Base-by-base conservation (phyloP, 164 flowering plant genomes). In the Sextonia rubra region DNA sequence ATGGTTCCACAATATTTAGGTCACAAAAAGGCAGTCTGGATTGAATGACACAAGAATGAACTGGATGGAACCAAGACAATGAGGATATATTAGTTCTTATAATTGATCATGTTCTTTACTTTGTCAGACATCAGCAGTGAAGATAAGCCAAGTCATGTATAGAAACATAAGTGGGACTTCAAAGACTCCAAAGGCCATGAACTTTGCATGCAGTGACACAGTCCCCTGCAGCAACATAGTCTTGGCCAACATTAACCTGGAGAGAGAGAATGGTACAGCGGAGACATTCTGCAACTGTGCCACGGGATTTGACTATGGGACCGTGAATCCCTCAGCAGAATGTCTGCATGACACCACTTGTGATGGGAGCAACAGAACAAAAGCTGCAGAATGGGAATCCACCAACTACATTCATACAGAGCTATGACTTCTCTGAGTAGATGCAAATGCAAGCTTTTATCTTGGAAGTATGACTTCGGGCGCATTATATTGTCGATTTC, bases 141-240 rank as follows among this genome's bases (percentile, higher is more conserved):
- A 91, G 70, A 82, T 95, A 68, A 91, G 90, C 81, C 84, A 91
- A 81, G 82, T 95, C 37, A 79, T 88, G 88, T 95, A 89, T 84
- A 80, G 77, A 76, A 91, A 93, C 83, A 84, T 95, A 60, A 86
- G 83, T 30, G 99, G 99, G 73, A 91, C 97, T 4, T 87, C 97
- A 60, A 89, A 72, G 80, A 90, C 90, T 64, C 70, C 71, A 61
- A 76, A 80, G 70, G 99, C 97, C 70, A 93, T 95, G 84, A 89
- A 86, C 73, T 95, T 95, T 72, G 93, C 89, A 12, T 95, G 99
- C 89, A 95, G 99, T 63, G 92, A 95, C 79, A 74, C 90, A 0
- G 91, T 95, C 55, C 99, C 98, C 9, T 95, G 99, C 87, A 86
- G 77, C 77, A 77, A 82, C 74, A 89, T 95, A 29, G 86, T 90